phyloP scores from a whole-genome alignment of 1,284 basidiomycete species.

The Sporisorium scitamineum region DNA sequence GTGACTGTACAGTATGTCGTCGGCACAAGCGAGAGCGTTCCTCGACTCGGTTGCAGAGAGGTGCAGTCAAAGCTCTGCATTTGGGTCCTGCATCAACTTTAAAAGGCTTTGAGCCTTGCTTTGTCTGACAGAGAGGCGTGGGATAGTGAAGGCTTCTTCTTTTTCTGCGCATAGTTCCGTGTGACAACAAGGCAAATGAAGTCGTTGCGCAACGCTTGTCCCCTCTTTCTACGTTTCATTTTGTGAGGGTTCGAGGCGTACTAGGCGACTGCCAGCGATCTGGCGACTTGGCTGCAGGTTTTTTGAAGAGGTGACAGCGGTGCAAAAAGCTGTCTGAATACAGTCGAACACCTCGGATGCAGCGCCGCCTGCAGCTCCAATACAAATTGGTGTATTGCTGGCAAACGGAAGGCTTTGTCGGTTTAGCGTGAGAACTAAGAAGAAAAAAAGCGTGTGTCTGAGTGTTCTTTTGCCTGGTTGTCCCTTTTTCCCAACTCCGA shows the following conservation, averaged over 20 bases:
- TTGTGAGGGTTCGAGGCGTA: too few relatives aligned
- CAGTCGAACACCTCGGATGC: neutral
- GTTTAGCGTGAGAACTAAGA: neutral
- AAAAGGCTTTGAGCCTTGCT: neutral
- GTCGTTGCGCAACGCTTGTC: too few relatives aligned
- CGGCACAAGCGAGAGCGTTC: neutral
- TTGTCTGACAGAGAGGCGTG: slow-evolving; percentile 1
- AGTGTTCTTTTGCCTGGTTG: slow-evolving; percentile 1
- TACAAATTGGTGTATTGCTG: neutral
- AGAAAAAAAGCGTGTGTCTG: neutral
- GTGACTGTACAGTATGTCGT: neutral
- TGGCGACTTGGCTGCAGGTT: too few relatives aligned
- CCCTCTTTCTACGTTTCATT: too few relatives aligned
- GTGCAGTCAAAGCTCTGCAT: neutral
- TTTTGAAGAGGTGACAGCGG: neutral
- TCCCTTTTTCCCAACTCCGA: slow-evolving; percentile 3
- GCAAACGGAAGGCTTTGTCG: neutral
- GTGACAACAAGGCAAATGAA: slow-evolving; percentile 10
- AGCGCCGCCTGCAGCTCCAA: neutral
- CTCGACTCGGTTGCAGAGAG: slow-evolving; percentile 1
- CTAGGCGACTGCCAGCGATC: too few relatives aligned
- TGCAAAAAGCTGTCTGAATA: neutral
- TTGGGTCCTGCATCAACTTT: neutral
- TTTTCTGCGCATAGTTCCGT: slow-evolving; percentile 1
- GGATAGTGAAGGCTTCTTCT: neutral